Evolutionary conservation across 108 stramenopile genomes (phyloP), one percentile per base, ranked within the genome.

Genomic region (Stephanodiscus minutulus): DNA sequence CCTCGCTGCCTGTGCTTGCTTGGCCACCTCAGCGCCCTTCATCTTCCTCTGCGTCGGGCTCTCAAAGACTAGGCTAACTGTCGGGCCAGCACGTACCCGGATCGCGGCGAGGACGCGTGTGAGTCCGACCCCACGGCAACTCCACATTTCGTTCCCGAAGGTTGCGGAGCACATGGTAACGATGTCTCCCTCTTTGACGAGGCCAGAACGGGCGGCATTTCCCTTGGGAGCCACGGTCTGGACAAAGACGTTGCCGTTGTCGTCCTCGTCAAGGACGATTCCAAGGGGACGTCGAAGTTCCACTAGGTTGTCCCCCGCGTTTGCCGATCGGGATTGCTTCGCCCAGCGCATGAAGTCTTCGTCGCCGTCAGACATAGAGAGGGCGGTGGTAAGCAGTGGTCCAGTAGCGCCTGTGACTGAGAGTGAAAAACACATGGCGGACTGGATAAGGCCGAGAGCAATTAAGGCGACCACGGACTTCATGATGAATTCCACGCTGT

Each of bases 131-230:
- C 96, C 96, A 44, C 94, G 79, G 25, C 88, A 85, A 56, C 87
- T 86, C 98, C 98, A 98, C 88, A 97, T 91, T 72, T 98, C 80
- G 76, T 97, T 88, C 13, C 98, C 98, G 75, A 98, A 98, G 1
- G 98, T 98, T 5, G 98, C 96, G 18, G 88, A 90, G 64, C 93
- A 91, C 94, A 98, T 97, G 49, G 92, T 87, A 17, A 98, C 93
- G 54, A 91, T 83, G 68, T 97, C 96, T 22, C 96, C 96, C 57
- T 91, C 91, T 67, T 92, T 83, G 70, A 91, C 87, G 65, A 86
- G 71, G 50, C 95, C 95, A 20, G 91, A 87, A 47, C 95, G 69
- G n/a, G 96, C 95, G 7, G 97, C 97, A 65, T 97, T 97, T 29
- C 94, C 92, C 54, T 83, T 89, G 27, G 90, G 86, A n/a, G 91